phyloP scores from a whole-genome alignment of 1,139 yeast species.

The Pneumocystis sp. region DNA sequence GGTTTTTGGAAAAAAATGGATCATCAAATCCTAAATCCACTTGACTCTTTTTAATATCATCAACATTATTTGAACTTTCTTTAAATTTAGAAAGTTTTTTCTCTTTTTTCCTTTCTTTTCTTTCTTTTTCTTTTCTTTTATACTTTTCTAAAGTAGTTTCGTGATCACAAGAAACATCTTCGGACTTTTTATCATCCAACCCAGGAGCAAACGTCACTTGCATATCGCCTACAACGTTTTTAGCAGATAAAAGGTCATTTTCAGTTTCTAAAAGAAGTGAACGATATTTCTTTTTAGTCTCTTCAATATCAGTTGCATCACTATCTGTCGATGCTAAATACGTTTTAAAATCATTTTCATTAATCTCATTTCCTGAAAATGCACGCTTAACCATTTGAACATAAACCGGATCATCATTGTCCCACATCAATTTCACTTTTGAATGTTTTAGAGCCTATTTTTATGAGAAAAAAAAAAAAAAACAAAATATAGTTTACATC shows the following conservation, averaged over 20 bases:
- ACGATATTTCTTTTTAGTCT: slow-evolving; percentile 20
- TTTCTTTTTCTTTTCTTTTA: slow-evolving; percentile 81
- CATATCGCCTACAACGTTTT: slow-evolving; percentile 64
- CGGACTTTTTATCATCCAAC: slow-evolving; percentile 40
- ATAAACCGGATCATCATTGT: slow-evolving; percentile 90
- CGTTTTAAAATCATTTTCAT: slow-evolving; percentile 92
- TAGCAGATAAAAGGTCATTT: slow-evolving; percentile 20
- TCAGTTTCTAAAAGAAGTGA: slow-evolving; percentile 13
- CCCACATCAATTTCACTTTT: slow-evolving; percentile 28
- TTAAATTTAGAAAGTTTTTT: slow-evolving; percentile 23
- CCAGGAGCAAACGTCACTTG: slow-evolving; percentile 95
- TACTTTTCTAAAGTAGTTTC: slow-evolving; percentile 71
- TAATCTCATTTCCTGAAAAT: slow-evolving; percentile 79
- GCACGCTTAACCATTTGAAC: slow-evolving; percentile 63
- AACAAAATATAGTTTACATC: slow-evolving; percentile 11
- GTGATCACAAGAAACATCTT: slow-evolving; percentile 32
- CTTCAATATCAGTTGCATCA: slow-evolving; percentile 35
- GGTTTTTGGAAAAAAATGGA: slow-evolving; percentile 20
- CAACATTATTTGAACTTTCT: slow-evolving; percentile 18
- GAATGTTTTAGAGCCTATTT: slow-evolving; percentile 16
- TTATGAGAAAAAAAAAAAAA: slow-evolving; percentile 2
- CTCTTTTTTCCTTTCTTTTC: slow-evolving; percentile 68
- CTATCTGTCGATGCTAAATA: slow-evolving; percentile 47
- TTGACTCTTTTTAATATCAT: slow-evolving; percentile 16
- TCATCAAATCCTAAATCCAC: slow-evolving; percentile 18